Conservation (phyloP, 2,329 filamentous ascomycete species). For the Fusarium sp. region DNA sequence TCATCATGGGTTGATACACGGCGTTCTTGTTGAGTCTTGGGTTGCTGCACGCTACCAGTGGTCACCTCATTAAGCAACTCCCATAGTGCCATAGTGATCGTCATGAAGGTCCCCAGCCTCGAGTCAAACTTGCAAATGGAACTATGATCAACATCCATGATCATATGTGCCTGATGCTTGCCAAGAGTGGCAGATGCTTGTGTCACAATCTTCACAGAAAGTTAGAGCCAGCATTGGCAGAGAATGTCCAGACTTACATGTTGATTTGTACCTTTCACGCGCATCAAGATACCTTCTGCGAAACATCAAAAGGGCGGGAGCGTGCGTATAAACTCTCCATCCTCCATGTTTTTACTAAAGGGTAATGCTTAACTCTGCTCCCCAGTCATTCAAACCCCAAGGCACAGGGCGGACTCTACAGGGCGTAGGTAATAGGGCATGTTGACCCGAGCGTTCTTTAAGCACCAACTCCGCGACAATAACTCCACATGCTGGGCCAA, state of each 20-base stretch:
- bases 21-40: rapidly evolving
- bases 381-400: too few relatives aligned
- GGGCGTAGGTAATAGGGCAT: too few relatives aligned
- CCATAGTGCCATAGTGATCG: rapidly evolving
- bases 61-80: rapidly evolving
- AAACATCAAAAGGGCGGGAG: not conserved
- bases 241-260: not conserved
- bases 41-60: rapidly evolving
- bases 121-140: not conserved
- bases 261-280: rapidly evolving
- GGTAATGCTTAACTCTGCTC: too few relatives aligned
- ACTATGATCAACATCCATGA: rapidly evolving
- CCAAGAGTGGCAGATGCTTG: rapidly evolving
- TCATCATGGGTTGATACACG: not conserved
- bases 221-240: rapidly evolving
- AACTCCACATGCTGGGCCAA: too few relatives aligned
- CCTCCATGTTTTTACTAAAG: too few relatives aligned
- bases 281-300: not conserved
- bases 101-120: rapidly evolving
- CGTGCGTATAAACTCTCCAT: too few relatives aligned
- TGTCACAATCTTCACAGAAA: not conserved
- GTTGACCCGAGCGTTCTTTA: too few relatives aligned
- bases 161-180: rapidly evolving
- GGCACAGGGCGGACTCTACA: too few relatives aligned
- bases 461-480: too few relatives aligned